phyloP scores from a whole-genome alignment of 805 yeast genomes.

The Wickerhamiella musiphila region DNA sequence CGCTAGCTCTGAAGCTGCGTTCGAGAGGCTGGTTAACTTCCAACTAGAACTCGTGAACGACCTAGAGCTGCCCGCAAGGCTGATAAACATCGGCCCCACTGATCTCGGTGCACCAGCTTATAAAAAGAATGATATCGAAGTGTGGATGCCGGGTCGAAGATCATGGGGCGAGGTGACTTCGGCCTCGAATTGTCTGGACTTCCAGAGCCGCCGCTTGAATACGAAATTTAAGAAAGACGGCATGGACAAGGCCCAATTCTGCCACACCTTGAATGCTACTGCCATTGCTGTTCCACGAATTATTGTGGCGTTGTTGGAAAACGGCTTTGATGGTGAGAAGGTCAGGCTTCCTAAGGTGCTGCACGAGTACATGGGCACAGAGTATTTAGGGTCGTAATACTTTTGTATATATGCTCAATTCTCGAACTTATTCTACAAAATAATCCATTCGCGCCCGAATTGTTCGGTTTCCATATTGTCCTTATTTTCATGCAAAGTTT shows the following conservation, averaged over 20 bases:
- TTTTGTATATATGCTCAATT: no score
- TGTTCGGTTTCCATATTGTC: no score
- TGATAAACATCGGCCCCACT: conserved; percentile 73
- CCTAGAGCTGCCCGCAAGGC: conserved; percentile 64
- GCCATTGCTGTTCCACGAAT: conserved; percentile 91
- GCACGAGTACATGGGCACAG: conserved; percentile 7
- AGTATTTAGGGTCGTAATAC: background rate
- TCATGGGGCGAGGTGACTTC: conserved; percentile 86
- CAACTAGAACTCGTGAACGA: conserved; percentile 48
- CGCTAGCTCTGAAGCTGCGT: conserved; percentile 18
- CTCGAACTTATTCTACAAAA: no score
- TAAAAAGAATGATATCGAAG: conserved; percentile 85
- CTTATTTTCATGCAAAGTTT: no score
- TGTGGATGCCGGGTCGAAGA: conserved; percentile 96
- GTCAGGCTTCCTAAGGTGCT: conserved; percentile 12
- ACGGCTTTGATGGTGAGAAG: conserved; percentile 30
- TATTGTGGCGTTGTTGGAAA: conserved; percentile 78
- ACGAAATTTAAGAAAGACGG: conserved; percentile 28
- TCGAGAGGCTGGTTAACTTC: conserved; percentile 38
- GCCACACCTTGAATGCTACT: conserved; percentile 84
- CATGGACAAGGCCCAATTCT: conserved; percentile 31
- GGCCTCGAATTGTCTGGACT: conserved; percentile 82
- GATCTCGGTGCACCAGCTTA: conserved; percentile 91
- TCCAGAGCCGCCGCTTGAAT: conserved; percentile 68
- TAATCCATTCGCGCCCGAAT: no score